Base-by-base conservation (phyloP, 805 yeast genomes). In the Wickerhamiella kurtzmanii region DNA sequence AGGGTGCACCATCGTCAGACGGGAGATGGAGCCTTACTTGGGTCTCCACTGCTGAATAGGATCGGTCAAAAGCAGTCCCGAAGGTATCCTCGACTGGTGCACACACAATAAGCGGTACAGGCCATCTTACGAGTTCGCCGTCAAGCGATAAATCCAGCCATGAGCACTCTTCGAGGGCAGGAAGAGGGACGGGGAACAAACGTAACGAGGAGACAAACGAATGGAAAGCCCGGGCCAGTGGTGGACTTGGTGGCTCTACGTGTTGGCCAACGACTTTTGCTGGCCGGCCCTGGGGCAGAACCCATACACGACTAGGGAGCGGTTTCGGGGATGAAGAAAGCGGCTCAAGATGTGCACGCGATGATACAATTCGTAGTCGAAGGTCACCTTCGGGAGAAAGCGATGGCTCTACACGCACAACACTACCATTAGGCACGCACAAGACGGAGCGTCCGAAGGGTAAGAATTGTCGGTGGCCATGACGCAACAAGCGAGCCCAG, bases 221-320 rank as follows among this genome's bases (percentile, higher is more conserved):
- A 37, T 36, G 25, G 19, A 56, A 49, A n/a, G 48, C 46, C 3
- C 54, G 49, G n/a, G 56, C 53, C 4, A 52, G 48, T 13, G 44
- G 36, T 9, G 45, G 49, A 18, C 50, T 49, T 5, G 58, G 52
- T 6, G 55, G 48, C 15, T 46, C 50, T 16, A 49, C 44, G 4
- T 25, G 20, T 6, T 13, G 25, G 25, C 41, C 22, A 5, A 38
- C 41, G 16, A 38, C 25, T 38, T 15, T 15, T 19, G 25, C 17
- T 32, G 54, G 56, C 49, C 46, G 45, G 39, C 60, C 60, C 3
- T 44, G 49, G 1, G 60, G 60, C 4, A 56, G 47, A n/a, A 56
- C 44, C 54, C 55, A 55, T 16, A 55, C 56, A 16, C 46, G 35
- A 4, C 48, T 35, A 1, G 53, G 43, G 15, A 37, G 41, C 21